Conservation (phyloP, 306 rosid species). For the Lithocarpus polystachyus region DNA sequence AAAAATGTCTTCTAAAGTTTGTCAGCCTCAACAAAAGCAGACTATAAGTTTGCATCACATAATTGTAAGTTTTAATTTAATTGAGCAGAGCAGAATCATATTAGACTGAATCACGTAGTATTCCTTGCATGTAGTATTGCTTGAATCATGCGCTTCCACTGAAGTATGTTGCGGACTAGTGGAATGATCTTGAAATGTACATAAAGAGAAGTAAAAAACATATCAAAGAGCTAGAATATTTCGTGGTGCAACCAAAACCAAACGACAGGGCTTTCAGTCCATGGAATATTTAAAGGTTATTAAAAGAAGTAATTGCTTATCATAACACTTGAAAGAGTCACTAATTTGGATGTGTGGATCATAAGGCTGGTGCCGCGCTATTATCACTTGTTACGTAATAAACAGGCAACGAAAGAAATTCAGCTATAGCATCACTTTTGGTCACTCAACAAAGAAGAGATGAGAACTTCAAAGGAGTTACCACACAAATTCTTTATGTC, state of each 20-base stretch:
- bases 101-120: not conserved
- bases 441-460: too few species aligned
- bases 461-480: not conserved
- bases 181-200: not conserved
- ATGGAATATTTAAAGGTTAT: not conserved
- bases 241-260: not conserved
- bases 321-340: not conserved
- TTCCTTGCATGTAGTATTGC: too few species aligned
- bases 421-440: too few species aligned
- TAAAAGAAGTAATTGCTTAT: not conserved
- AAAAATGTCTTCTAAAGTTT: slow-evolving; percentile 16
- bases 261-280: not conserved
- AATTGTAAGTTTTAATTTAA: not conserved
- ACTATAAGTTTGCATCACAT: not conserved
- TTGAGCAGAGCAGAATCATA: not conserved
- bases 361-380: not conserved
- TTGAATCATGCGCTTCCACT: too few species aligned
- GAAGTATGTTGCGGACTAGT: not conserved
- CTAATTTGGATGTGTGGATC: not conserved
- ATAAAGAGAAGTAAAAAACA: not conserved
- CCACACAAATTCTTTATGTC: not conserved
- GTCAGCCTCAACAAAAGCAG: slow-evolving; percentile 60
- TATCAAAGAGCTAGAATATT: too few species aligned
- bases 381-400: too few species aligned
- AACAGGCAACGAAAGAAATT: too few species aligned